Conservation (phyloP, 208 protist species). For the Leishmania aethiopica region DNA sequence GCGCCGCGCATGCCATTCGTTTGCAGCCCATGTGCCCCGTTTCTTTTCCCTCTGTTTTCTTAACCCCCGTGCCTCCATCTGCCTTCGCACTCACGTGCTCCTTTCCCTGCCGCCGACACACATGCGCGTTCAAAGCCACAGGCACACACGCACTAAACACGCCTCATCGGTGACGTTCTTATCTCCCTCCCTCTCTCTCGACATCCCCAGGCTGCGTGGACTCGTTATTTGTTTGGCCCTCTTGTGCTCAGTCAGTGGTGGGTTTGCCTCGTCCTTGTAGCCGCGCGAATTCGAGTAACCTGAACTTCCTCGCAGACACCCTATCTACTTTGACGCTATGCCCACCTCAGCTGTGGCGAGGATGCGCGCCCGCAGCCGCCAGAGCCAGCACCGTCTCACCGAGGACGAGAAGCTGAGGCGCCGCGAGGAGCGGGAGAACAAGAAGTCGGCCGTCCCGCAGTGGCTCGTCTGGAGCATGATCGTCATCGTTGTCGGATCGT, state of each 20-base stretch:
- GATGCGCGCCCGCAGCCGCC: slow-evolving; percentile 61
- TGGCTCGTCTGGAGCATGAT: slow-evolving; percentile 69
- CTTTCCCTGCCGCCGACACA: background rate
- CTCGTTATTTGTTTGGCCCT: background rate
- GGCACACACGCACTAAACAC: background rate
- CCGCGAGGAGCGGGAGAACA: slow-evolving; percentile 50
- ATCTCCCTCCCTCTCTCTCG: background rate
- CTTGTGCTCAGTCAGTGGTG: background rate
- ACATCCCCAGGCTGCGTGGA: background rate
- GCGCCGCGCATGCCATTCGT: background rate
- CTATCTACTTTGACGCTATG: slow-evolving; percentile 34
- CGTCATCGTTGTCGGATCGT: slow-evolving; percentile 68
- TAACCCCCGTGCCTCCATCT: background rate
- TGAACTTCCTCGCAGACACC: no score
- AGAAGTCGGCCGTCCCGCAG: slow-evolving; percentile 42
- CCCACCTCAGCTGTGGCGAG: slow-evolving; percentile 42
- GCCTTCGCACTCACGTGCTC: background rate
- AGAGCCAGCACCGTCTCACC: slow-evolving; percentile 53
- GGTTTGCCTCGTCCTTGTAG: background rate
- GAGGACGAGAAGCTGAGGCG: slow-evolving; percentile 59
- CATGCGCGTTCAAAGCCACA: background rate
- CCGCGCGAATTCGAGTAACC: background rate
- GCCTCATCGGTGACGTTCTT: background rate
- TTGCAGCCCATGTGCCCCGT: background rate
- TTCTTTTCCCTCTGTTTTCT: background rate